phyloP scores from a whole-genome alignment of 352 stramenopile genomes.

The Albugo laibachii region DNA sequence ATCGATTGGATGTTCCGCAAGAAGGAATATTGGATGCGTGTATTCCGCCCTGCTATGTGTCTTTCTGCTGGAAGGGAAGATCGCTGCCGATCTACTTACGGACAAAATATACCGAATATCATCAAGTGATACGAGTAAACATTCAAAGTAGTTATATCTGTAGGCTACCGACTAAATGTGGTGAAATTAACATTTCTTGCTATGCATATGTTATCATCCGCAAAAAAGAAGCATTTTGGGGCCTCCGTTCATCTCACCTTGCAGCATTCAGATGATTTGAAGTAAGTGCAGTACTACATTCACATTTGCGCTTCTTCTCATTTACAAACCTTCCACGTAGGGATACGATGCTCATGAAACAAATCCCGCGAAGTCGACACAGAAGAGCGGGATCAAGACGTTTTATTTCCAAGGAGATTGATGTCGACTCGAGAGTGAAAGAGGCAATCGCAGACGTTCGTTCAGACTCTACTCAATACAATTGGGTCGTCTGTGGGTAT shows the following conservation, averaged over 20 bases:
- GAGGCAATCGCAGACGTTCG: conserved; percentile 61
- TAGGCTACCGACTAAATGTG: not conserved
- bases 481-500: conserved; percentile 73
- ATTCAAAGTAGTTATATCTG: not conserved
- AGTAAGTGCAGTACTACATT: conserved; percentile 16
- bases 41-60: conserved; percentile 40
- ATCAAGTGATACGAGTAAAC: conserved; percentile 67
- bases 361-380: conserved; percentile 24
- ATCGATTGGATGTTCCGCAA: conserved; percentile 43
- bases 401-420: conserved; percentile 66
- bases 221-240: conserved; percentile 49
- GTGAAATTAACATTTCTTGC: not conserved
- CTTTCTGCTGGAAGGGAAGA: conserved; percentile 79
- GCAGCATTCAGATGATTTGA: conserved; percentile 51
- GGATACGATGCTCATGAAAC: conserved; percentile 38
- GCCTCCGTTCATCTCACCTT: conserved; percentile 57
- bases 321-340: conserved; percentile 8
- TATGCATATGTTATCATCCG: not conserved
- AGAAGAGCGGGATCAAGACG: conserved; percentile 44
- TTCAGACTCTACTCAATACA: conserved; percentile 56
- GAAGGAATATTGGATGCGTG: conserved; percentile 16
- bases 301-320: not conserved
- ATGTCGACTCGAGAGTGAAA: conserved; percentile 50
- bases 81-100: conserved; percentile 67
- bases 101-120: conserved; percentile 78